A percentile compares a stretch with the other conserved stretches of the same genome.
Conservation (phyloP, 495 filamentous ascomycete genomes). For the Penicillium nucicola region DNA sequence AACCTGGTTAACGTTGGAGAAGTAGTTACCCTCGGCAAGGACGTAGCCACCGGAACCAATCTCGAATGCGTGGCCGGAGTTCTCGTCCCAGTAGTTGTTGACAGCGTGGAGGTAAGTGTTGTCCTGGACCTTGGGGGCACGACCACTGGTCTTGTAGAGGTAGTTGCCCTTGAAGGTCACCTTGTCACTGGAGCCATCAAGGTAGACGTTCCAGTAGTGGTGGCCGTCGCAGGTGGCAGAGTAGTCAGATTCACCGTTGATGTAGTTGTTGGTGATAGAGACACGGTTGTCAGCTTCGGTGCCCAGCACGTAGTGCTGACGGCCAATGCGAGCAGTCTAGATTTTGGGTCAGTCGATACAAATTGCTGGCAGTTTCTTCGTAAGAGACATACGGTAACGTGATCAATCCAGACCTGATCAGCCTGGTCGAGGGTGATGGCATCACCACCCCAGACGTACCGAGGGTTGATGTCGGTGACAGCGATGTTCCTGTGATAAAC, state of each 20-base stretch:
- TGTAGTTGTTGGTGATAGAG: constrained; percentile 45
- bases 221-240: constrained; percentile 44
- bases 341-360: background rate
- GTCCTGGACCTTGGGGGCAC: constrained; percentile 40
- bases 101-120: constrained; percentile 44
- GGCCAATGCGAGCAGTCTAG: constrained; percentile 39
- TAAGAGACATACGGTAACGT: constrained; percentile 27
- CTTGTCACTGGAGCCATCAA: constrained; percentile 37
- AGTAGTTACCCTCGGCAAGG: constrained; percentile 7
- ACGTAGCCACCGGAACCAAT: constrained; percentile 2
- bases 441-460: constrained; percentile 51
- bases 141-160: constrained; percentile 43
- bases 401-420: constrained; percentile 47
- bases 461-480: constrained; percentile 45
- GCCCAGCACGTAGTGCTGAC: constrained; percentile 45
- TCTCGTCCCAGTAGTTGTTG: constrained; percentile 59
- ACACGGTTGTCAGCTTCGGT: constrained; percentile 37
- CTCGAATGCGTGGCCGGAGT: constrained; percentile 42
- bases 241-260: constrained; percentile 36
- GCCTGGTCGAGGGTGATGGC: constrained; percentile 42
- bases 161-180: constrained; percentile 47
- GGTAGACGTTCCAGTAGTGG: constrained; percentile 45
- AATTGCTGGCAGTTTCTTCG: background rate
- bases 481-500: constrained; percentile 35
- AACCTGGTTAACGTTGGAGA: background rate